These are phyloP conservation scores for Salix dunnii DNA, from an alignment of 345 rosid species.

Conservation along the genomic window DNA sequence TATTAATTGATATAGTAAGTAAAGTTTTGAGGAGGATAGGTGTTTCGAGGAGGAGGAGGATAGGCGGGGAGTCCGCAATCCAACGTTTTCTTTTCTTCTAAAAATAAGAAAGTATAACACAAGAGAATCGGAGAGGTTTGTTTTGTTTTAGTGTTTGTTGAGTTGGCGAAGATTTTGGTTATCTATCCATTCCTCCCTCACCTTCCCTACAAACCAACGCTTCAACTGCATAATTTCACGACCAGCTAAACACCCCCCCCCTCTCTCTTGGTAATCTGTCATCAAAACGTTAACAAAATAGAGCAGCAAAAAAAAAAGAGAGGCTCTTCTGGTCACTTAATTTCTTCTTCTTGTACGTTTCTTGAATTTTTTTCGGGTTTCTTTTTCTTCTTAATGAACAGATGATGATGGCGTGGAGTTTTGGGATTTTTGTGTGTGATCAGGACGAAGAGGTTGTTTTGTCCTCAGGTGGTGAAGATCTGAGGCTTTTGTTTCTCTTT, in stretches of 20 bases:
- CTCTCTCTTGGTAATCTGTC: neutral
- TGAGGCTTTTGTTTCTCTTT: constrained; percentile 16
- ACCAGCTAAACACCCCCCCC: constrained; percentile 7
- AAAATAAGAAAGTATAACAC: neutral
- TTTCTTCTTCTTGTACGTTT: constrained; percentile 14
- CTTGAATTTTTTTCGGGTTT: neutral
- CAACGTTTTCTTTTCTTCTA: too few relatives aligned
- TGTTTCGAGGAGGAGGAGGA: too few relatives aligned
- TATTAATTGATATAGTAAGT: neutral
- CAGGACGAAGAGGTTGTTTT: neutral
- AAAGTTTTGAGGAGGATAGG: neutral
- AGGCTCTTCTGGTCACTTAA: neutral
- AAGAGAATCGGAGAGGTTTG: constrained; percentile 11
- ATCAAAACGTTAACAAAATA: neutral
- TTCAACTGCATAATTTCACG: constrained; percentile 35
- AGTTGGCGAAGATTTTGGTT: constrained; percentile 44
- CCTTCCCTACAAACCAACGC: neutral
- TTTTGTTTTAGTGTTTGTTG: constrained; percentile 21
- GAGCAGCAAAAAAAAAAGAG: neutral
- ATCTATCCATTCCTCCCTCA: neutral
- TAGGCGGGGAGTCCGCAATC: too few relatives aligned
- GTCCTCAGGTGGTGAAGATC: constrained; percentile 32
- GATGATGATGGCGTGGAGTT: constrained; percentile 19
- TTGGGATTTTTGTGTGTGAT: constrained; percentile 6
- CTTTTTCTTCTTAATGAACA: neutral